Evolutionary conservation across 2,329 filamentous ascomycete genomes (phyloP).

Genomic region (Scytalidium sp.): DNA sequence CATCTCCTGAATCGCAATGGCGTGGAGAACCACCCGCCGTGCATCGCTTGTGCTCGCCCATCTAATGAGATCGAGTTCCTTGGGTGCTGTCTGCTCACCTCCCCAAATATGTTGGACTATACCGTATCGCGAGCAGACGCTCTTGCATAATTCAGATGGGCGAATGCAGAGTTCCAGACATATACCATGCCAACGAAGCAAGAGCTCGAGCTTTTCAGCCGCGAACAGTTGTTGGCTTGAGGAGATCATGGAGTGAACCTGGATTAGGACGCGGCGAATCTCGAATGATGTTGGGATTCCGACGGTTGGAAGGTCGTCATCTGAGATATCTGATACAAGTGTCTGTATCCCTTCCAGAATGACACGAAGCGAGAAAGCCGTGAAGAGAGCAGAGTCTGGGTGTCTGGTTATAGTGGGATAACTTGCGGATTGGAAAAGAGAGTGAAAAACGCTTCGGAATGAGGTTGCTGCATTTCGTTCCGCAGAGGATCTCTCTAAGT

Average conservation of each 20-base stretch:
- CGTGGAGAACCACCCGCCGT: conserved; percentile 37
- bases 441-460: conserved; percentile 37
- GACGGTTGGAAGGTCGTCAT: conserved; percentile 32
- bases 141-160: conserved; percentile 35
- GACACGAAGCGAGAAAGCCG: conserved; percentile 38
- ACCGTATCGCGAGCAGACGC: conserved; percentile 35
- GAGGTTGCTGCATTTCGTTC: conserved; percentile 29
- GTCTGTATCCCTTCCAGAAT: conserved; percentile 42
- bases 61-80: conserved; percentile 32
- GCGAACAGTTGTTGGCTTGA: conserved; percentile 32
- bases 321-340: conserved; percentile 36
- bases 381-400: conserved; percentile 18
- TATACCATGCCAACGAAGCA: conserved; percentile 42
- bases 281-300: conserved; percentile 37
- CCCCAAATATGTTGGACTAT: conserved; percentile 38
- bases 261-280: conserved; percentile 34
- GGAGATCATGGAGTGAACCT: conserved; percentile 35
- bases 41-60: conserved; percentile 38
- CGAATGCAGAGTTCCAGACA: conserved; percentile 39
- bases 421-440: conserved; percentile 32
- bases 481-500: conserved; percentile 2
- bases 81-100: conserved; percentile 18
- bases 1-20: conserved; percentile 42
- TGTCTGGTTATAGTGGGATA: conserved; percentile 24
- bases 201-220: conserved; percentile 35